These are phyloP conservation scores for Hypoxylon sp. DNA, from an alignment of 2,329 filamentous ascomycete species.

Conservation along the genomic window DNA sequence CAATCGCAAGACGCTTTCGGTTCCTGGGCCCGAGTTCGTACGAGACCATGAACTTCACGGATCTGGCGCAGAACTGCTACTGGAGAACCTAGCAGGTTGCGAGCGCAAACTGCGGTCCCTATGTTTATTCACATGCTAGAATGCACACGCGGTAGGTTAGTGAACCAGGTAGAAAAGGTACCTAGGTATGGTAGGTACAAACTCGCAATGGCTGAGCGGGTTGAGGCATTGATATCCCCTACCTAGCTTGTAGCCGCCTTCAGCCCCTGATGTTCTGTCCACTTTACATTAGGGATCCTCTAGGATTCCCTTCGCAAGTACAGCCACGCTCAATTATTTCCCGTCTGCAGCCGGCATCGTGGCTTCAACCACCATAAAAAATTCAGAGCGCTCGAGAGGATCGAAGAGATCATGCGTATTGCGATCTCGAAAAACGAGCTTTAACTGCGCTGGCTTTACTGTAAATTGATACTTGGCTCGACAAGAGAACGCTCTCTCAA, in stretches of 20 bases:
- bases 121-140: conserved; percentile 35
- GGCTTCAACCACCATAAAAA: conserved; percentile 42
- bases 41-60: conserved; percentile 21
- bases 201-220: conserved; percentile 33
- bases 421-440: conserved; percentile 25
- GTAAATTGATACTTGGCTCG: conserved; percentile 36
- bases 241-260: conserved; percentile 36
- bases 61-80: conserved; percentile 24
- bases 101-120: conserved; percentile 38
- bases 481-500: conserved; percentile 29
- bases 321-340: conserved; percentile 41
- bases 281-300: conserved; percentile 34
- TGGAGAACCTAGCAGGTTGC: conserved; percentile 17
- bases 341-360: conserved; percentile 33
- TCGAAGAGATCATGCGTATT: conserved; percentile 24
- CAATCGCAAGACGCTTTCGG: conserved; percentile 17
- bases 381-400: conserved; percentile 24
- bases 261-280: conserved; percentile 40
- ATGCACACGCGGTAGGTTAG: conserved; percentile 41
- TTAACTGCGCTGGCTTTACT: conserved; percentile 31
- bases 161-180: conserved; percentile 29
- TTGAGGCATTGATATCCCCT: conserved; percentile 31
- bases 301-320: conserved; percentile 36
- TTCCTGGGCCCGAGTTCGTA: conserved; percentile 21
- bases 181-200: conserved; percentile 32